Evolutionary conservation across 139 green algal species (phyloP).

Genomic region (Chlamydomonas schloesseri): DNA sequence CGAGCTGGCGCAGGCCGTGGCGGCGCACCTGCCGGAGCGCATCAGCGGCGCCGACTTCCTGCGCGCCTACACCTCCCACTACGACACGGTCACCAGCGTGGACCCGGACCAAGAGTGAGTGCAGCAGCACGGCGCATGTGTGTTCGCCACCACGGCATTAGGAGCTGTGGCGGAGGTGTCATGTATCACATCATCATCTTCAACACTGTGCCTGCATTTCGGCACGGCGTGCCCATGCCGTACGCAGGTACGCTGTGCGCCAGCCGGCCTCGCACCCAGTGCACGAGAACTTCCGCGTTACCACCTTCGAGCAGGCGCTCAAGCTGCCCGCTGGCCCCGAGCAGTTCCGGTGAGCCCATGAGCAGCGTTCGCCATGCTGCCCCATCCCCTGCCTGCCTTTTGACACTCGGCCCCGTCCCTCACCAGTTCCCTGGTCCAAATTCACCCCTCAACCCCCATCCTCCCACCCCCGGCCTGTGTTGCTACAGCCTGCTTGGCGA

Average conservation of each 20-base stretch:
- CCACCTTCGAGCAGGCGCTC: slow-evolving; percentile 74
- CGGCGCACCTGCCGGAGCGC: slow-evolving; percentile 64
- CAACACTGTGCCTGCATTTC: no score
- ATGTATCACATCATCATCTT: no score
- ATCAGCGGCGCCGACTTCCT: slow-evolving; percentile 84
- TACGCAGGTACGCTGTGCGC: slow-evolving; percentile 66
- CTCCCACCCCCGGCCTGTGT: no score
- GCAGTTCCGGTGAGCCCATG: slow-evolving; percentile 9
- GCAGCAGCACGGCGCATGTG: no score
- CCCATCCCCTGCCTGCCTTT: no score
- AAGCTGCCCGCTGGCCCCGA: background rate
- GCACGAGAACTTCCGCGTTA: slow-evolving; percentile 85
- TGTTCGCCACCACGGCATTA: background rate
- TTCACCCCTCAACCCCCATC: no score
- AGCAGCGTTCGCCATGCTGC: no score
- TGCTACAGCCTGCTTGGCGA: slow-evolving; percentile 79
- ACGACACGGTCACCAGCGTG: slow-evolving; percentile 79
- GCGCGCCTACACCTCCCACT: slow-evolving; percentile 69
- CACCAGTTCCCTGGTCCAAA: no score
- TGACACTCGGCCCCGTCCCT: no score
- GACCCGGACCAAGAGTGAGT: slow-evolving; percentile 47
- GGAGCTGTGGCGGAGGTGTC: no score
- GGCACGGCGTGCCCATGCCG: background rate
- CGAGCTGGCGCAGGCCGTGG: slow-evolving; percentile 52
- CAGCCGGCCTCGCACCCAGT: slow-evolving; percentile 83